Evolutionary conservation across 352 stramenopile species (phyloP), one percentile per base, ranked within the genome.

Genomic region (Globisporangium splendens): DNA sequence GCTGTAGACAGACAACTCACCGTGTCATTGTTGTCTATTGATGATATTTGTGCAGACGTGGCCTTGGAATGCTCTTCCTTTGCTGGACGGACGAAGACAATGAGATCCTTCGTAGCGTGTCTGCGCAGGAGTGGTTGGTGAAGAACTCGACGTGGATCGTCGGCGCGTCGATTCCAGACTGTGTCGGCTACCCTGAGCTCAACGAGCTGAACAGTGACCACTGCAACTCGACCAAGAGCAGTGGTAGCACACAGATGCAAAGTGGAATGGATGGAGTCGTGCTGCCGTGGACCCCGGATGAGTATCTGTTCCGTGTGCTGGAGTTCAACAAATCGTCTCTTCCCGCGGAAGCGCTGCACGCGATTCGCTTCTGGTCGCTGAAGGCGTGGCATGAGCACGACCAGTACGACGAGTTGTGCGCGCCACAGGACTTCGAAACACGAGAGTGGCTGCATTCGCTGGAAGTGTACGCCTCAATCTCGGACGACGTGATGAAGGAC

Each of bases 251-350:
- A 10, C 28, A 6, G 13, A 52, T 62, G 12, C 56, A 59, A 7
- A 33, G 33, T 3, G 73, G 68, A 1, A 67, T 91, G 48, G 76
- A 85, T 18, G 51, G 77, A 18, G 68, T 65, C 6, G 24, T 73
- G 43, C 59, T 91, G 31, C 83, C 85, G 12, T 91, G 83, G 81
- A 92, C 83, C 15, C 79, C 83, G 0, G 85, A 93, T 31, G 85
- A 93, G 59, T 95, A 93, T 60, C 51, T 95, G 20, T 82, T 78
- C 63, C 66, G 70, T 17, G 79, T 89, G 35, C 65, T 95, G n/a
- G 66, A 68, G 59, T 59, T 64, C 57, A 95, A 91, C 59, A 74
- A 77, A 62, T 70, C 75, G 10, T 71, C 76, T 8, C 59, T 93
- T 43, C 85, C 85, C 14, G 43, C 62, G 3, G 85, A 95, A 67